Conservation (phyloP, 1,284 basidiomycete genomes). For the Hemileia vastatrix region DNA sequence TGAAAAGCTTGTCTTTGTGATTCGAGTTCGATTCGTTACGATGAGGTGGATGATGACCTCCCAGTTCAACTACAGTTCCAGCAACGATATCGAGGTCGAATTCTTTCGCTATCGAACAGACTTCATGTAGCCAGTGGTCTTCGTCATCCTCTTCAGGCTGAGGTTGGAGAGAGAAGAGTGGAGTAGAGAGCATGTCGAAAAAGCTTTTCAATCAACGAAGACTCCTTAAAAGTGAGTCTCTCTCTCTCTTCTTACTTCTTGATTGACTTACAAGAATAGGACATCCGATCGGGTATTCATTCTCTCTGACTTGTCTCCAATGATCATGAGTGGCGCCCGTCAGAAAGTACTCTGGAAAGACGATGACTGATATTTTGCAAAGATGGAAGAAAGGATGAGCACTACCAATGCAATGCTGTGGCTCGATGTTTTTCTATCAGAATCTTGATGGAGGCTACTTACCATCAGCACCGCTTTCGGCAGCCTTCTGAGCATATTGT, state of each 20-base stretch:
- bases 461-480: slow-evolving; percentile 8
- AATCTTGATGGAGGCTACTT: neutral
- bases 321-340: too few relatives aligned
- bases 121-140: slow-evolving; percentile 30
- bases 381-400: too few relatives aligned
- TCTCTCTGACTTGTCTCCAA: too few relatives aligned
- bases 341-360: too few relatives aligned
- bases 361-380: too few relatives aligned
- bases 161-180: neutral
- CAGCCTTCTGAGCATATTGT: slow-evolving; percentile 23
- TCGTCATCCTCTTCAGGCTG: slow-evolving; percentile 24
- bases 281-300: too few relatives aligned
- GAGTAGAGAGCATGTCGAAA: neutral
- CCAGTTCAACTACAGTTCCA: slow-evolving; percentile 38
- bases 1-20: slow-evolving; percentile 30
- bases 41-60: slow-evolving; percentile 22
- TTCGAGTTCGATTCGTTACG: slow-evolving; percentile 10
- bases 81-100: slow-evolving; percentile 39
- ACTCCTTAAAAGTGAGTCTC: neutral
- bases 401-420: slow-evolving; percentile 18
- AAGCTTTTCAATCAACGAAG: neutral
- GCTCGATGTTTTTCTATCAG: neutral
- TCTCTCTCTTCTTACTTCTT: neutral
- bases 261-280: too few relatives aligned
- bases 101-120: slow-evolving; percentile 28